A percentile compares a stretch with the other conserved stretches of the same genome.
Conservation (phyloP, 2,329 filamentous ascomycete genomes). For the Reticulascus tulasneorum region DNA sequence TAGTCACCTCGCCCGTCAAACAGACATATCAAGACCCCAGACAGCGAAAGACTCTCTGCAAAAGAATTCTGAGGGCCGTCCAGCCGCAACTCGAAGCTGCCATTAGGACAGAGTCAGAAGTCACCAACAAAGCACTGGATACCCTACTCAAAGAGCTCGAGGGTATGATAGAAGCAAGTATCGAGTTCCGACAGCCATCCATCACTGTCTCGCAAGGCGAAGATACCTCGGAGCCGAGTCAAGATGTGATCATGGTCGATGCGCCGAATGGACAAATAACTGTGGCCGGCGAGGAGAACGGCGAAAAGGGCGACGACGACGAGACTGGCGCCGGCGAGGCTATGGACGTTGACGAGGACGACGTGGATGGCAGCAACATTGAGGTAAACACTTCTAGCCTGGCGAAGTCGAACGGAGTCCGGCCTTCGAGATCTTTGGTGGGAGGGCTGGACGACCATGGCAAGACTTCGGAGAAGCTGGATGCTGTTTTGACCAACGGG, state of each 20-base stretch:
- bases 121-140: slow-evolving; percentile 67
- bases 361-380: slow-evolving; percentile 37
- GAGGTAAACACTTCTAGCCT: slow-evolving; percentile 42
- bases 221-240: slow-evolving; percentile 33
- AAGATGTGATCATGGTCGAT: slow-evolving; percentile 50
- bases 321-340: slow-evolving; percentile 30
- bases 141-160: slow-evolving; percentile 71
- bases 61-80: slow-evolving; percentile 80
- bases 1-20: slow-evolving; percentile 47
- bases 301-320: slow-evolving; percentile 17
- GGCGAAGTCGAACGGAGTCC: slow-evolving; percentile 19
- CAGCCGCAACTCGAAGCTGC: slow-evolving; percentile 75
- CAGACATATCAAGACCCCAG: slow-evolving; percentile 64
- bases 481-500: slow-evolving; percentile 22
- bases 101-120: slow-evolving; percentile 74
- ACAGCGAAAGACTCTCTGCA: slow-evolving; percentile 79
- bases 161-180: slow-evolving; percentile 63
- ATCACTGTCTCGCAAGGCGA: slow-evolving; percentile 28
- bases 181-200: slow-evolving; percentile 48
- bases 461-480: slow-evolving; percentile 20
- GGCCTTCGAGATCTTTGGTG: slow-evolving; percentile 21
- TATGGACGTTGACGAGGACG: slow-evolving; percentile 30
- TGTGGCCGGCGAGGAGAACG: slow-evolving; percentile 26
- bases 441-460: slow-evolving; percentile 21
- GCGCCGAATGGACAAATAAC: slow-evolving; percentile 45